Evolutionary conservation across 768 basidiomycete genomes (phyloP).

Genomic region (Aureoboletus auriporus): DNA sequence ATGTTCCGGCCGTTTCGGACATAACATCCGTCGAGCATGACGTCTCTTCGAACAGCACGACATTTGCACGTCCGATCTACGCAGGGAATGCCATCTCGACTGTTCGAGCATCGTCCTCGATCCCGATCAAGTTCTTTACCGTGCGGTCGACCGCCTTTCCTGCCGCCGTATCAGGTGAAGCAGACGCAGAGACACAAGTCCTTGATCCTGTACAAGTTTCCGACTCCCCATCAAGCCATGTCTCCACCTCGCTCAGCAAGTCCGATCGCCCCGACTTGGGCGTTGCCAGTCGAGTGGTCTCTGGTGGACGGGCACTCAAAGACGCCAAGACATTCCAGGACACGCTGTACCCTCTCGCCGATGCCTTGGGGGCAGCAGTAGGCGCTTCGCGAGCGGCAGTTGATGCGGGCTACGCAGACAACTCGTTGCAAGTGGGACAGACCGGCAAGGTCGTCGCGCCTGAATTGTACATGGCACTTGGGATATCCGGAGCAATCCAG

Average conservation of each 20-base stretch:
- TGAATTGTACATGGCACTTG: slow-evolving; percentile 92
- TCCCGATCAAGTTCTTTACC: slow-evolving; percentile 91
- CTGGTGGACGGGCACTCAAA: slow-evolving; percentile 93
- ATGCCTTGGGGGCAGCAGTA: slow-evolving; percentile 89
- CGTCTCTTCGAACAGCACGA: slow-evolving; percentile 63
- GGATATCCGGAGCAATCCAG: slow-evolving; percentile 98
- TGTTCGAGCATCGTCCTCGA: slow-evolving; percentile 70
- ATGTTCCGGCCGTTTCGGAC: slow-evolving; percentile 89
- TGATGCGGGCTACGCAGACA: slow-evolving; percentile 97
- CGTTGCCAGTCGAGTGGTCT: slow-evolving; percentile 83
- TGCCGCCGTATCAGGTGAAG: slow-evolving; percentile 48
- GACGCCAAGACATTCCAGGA: slow-evolving; percentile 88
- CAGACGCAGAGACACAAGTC: slow-evolving; percentile 55
- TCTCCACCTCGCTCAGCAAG: slow-evolving; percentile 75
- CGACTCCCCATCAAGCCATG: slow-evolving; percentile 50
- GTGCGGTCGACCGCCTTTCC: slow-evolving; percentile 90
- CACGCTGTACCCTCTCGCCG: slow-evolving; percentile 88
- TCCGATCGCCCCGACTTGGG: slow-evolving; percentile 93
- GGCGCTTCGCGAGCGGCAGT: slow-evolving; percentile 98
- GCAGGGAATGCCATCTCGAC: slow-evolving; percentile 97
- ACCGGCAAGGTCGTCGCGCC: slow-evolving; percentile 99
- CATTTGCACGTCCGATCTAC: slow-evolving; percentile 92
- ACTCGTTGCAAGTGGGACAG: slow-evolving; percentile 98
- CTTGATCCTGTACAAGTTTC: slow-evolving; percentile 61
- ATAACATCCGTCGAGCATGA: slow-evolving; percentile 81